phyloP scores from a whole-genome alignment of 1,139 yeast species.

The Candida sanyaensis region DNA sequence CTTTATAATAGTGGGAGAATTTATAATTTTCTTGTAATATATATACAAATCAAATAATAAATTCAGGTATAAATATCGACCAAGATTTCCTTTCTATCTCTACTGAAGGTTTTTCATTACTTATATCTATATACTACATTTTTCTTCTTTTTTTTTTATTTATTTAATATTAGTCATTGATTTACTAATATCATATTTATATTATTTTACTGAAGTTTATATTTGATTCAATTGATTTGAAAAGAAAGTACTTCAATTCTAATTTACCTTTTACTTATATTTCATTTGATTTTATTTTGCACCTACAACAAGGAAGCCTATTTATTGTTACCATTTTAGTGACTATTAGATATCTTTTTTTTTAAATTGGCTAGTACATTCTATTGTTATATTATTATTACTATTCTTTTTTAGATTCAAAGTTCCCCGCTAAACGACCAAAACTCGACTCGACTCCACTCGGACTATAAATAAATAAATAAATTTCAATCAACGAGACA shows the following conservation, averaged over 20 bases:
- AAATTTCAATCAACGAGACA: too few species aligned
- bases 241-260: neutral
- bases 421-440: neutral
- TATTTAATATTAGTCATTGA: neutral
- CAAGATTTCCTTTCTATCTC: neutral
- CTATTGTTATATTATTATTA: neutral
- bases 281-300: too few species aligned
- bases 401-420: neutral
- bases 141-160: neutral
- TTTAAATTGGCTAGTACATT: neutral
- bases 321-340: neutral
- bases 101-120: neutral
- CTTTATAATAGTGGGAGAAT: neutral
- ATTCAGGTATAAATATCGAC: neutral
- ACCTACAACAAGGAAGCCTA: neutral
- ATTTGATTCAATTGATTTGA: slow-evolving; percentile 1
- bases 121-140: neutral
- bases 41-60: neutral
- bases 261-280: neutral
- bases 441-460: neutral
- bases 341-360: too few species aligned
- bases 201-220: neutral
- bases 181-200: neutral
- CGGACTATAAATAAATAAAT: too few species aligned
- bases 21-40: neutral